Conservation (phyloP, 352 stramenopile genomes). For the Hyphochytrium catenoides region DNA sequence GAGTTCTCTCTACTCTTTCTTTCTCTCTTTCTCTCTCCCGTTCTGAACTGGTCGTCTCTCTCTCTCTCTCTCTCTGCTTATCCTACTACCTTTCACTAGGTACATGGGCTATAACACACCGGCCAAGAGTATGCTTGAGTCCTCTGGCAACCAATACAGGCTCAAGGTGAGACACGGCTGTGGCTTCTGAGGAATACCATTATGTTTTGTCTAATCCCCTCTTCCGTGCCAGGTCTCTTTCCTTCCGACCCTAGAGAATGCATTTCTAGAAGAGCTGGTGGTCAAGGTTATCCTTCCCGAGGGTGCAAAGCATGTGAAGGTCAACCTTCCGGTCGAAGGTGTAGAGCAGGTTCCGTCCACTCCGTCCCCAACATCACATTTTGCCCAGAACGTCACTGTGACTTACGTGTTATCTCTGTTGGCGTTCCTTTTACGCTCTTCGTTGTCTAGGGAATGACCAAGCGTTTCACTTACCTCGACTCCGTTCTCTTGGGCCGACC, state of each 20-base stretch:
- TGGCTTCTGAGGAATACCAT: no score
- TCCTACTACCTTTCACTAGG: no score
- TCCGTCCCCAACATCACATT: no score
- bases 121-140: slow-evolving; percentile 40
- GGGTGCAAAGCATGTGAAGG: slow-evolving; percentile 40
- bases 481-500: slow-evolving; percentile 39
- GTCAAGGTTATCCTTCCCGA: slow-evolving; percentile 65
- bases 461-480: slow-evolving; percentile 57
- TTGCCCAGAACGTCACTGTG: no score
- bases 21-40: no score
- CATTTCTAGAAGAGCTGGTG: slow-evolving; percentile 49
- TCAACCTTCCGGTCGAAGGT: slow-evolving; percentile 39
- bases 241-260: slow-evolving; percentile 43
- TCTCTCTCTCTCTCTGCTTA: no score
- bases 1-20: no score
- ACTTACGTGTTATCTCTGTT: no score
- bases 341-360: slow-evolving; percentile 18
- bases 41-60: no score
- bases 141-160: slow-evolving; percentile 35
- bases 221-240: no score
- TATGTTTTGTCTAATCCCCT: no score
- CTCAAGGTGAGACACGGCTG: slow-evolving; percentile 51
- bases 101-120: slow-evolving; percentile 64
- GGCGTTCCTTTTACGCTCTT: no score
- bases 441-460: slow-evolving; percentile 17